phyloP scores from a whole-genome alignment of 768 basidiomycete genomes.

The Hygrocybe coccinea region DNA sequence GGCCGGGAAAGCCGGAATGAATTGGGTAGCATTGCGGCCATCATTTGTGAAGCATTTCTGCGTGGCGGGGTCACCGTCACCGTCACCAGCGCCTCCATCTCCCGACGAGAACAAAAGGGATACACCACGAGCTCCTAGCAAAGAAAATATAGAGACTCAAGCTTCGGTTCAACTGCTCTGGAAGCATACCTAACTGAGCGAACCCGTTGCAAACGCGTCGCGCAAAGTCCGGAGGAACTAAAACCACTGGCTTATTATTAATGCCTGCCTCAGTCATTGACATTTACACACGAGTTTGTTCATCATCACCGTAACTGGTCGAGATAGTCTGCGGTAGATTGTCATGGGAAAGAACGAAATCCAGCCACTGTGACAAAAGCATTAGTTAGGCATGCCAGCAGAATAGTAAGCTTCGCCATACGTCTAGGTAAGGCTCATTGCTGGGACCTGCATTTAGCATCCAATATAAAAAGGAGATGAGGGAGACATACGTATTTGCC shows the following conservation, averaged over 20 bases:
- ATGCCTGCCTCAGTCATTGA: not conserved
- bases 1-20: conserved; percentile 60
- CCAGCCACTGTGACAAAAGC: conserved; percentile 42
- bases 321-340: conserved; percentile 57
- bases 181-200: conserved; percentile 54
- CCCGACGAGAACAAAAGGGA: conserved; percentile 64
- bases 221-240: conserved; percentile 58
- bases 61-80: conserved; percentile 45
- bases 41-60: conserved; percentile 57
- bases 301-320: conserved; percentile 69
- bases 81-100: conserved; percentile 66
- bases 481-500: conserved; percentile 22
- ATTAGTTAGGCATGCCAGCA: not conserved
- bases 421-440: conserved; percentile 30
- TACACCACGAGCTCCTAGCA: conserved; percentile 56
- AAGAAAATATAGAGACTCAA: not conserved
- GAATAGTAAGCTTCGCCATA: conserved; percentile 2
- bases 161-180: not conserved
- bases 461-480: not conserved
- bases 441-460: not conserved
- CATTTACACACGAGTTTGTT: conserved; percentile 52
- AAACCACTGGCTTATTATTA: conserved; percentile 1
- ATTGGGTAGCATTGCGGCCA: conserved; percentile 48
- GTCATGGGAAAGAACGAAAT: conserved; percentile 46
- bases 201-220: conserved; percentile 54